Evolutionary conservation across 139 green algal genomes (phyloP), one percentile per base, ranked within the genome.

Genomic region (Chlamydomonas schloesseri): DNA sequence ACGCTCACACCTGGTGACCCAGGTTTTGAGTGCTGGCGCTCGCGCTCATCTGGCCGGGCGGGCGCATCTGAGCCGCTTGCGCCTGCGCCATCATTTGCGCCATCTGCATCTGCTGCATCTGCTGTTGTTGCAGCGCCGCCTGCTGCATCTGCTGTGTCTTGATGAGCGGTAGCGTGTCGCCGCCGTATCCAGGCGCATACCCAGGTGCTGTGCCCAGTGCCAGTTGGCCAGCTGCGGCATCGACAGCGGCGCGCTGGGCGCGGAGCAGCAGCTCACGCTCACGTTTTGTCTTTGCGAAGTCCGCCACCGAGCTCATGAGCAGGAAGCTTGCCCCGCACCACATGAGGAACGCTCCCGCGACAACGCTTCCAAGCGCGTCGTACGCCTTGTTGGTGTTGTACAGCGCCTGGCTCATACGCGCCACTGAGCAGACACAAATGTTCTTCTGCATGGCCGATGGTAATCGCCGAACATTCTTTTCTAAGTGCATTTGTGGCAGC

Each of bases 291-390:
- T 74, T 84, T 3, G 84, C 84, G 37, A 89, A 89, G 50, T 82
- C 84, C 0, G 70, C 84, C 5, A 89, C 84, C 1, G 84, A 74
- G 42, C 71, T 82, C 84, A 89, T 89, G 34, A 89, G 84, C 46
- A 89, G 34, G 67, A 89, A 89, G 47, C 74, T 84, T 23, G 73
- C 62, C 37, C 83, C 84, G 34, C 75, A 74, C 84, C 84, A 89
- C 84, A 89, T 71, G 3, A 89, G 67, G 84, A 89, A 89, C 0
- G 84, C 83, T 0, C 84, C 84, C 0, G 84, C 84, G 11, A 89
- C 75, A 14, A 82, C 75, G 46, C 53, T 75, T 53, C 53, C 62
- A 33, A 89, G 50, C 20, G 84, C 64, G 33, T 84, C 65, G 62
- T 79, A 78, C 0, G 84, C 84, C 31, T 74, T 82, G n/a, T 57